Evolutionary conservation across 306 rosid genomes (phyloP).

Genomic region (Alnus rubra): DNA sequence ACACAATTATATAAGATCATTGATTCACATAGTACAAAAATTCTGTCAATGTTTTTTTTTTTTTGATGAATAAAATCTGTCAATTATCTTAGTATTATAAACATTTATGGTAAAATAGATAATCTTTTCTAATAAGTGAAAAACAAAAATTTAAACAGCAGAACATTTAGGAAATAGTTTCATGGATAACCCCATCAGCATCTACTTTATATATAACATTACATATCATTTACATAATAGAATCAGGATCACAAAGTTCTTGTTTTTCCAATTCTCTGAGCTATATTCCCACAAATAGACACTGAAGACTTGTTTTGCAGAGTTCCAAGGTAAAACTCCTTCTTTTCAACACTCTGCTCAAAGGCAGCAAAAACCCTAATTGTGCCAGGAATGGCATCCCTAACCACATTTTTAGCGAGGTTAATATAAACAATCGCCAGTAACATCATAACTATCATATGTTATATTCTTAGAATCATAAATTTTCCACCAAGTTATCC

Average conservation of each 20-base stretch:
- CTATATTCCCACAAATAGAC: background rate
- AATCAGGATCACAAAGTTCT: background rate
- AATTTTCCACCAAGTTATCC: constrained; percentile 7
- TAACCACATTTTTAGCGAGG: constrained; percentile 21
- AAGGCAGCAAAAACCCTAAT: constrained; percentile 12
- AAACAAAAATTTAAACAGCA: background rate
- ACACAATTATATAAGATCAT: background rate
- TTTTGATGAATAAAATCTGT: background rate
- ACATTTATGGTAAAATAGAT: background rate
- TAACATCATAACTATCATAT: constrained; percentile 7
- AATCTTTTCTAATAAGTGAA: background rate
- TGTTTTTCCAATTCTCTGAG: background rate
- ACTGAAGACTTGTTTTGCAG: constrained; percentile 5
- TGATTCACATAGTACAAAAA: background rate
- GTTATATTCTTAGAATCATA: constrained; percentile 16
- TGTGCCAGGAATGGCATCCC: constrained; percentile 14
- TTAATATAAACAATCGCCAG: constrained; percentile 20
- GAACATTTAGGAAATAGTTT: background rate
- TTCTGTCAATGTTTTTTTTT: no score
- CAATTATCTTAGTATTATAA: no score
- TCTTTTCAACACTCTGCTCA: background rate
- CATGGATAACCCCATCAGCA: background rate
- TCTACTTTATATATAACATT: background rate
- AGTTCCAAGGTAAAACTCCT: background rate
- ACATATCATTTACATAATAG: background rate